phyloP scores from a whole-genome alignment of 306 rosid species.

The Vicia faba region DNA sequence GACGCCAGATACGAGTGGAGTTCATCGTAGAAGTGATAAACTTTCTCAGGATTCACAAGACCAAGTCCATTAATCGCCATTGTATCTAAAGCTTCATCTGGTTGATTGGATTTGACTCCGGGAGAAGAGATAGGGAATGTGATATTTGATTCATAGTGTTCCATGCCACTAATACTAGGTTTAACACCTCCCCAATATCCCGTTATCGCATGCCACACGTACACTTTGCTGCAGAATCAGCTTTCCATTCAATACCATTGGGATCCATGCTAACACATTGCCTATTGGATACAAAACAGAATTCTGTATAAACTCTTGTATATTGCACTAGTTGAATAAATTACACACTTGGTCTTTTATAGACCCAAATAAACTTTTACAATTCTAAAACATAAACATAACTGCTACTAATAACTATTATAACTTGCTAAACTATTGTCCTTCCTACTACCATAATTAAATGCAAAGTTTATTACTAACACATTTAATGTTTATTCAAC shows the following conservation, averaged over 20 bases:
- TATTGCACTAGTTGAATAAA: too few relatives aligned
- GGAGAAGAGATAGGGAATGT: slow-evolving; percentile 74
- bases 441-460: too few relatives aligned
- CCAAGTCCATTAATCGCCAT: slow-evolving; percentile 79
- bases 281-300: too few relatives aligned
- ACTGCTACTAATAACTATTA: too few relatives aligned
- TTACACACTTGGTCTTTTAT: too few relatives aligned
- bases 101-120: slow-evolving; percentile 69
- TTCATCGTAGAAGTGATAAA: slow-evolving; percentile 72
- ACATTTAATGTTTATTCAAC: too few relatives aligned
- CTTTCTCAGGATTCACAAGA: slow-evolving; percentile 84
- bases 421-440: too few relatives aligned
- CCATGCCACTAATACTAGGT: slow-evolving; percentile 66
- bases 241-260: slow-evolving; percentile 47
- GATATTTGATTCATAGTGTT: slow-evolving; percentile 72
- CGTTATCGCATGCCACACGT: slow-evolving; percentile 90
- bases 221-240: slow-evolving; percentile 70
- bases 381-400: too few relatives aligned
- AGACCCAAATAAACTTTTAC: too few relatives aligned
- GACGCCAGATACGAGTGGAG: slow-evolving; percentile 84
- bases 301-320: too few relatives aligned
- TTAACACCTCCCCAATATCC: slow-evolving; percentile 97
- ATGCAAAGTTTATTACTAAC: too few relatives aligned
- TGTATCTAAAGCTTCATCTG: slow-evolving; percentile 60
- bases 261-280: slow-evolving; percentile 73